Conservation (phyloP, 73 alveolate genomes). For the Paramecium octaurelia region DNA sequence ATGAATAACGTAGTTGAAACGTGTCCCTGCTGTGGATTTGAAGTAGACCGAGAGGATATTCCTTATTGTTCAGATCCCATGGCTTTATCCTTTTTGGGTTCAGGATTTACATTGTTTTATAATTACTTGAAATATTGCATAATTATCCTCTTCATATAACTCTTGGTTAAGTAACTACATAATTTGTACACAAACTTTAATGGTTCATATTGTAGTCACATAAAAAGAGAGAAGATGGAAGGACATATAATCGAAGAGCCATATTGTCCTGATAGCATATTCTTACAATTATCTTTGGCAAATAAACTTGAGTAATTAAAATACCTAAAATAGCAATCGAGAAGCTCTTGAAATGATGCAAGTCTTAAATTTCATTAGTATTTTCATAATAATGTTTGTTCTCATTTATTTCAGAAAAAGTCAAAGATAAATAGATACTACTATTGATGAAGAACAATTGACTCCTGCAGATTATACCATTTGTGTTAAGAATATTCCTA, state of each 20-base stretch:
- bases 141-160: neutral
- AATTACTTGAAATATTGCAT: conserved; percentile 25
- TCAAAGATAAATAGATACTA: conserved; percentile 53
- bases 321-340: conserved; percentile 1
- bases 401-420: conserved; percentile 54
- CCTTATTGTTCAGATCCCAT: conserved; percentile 39
- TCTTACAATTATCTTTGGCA: neutral
- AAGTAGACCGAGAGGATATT: conserved; percentile 24
- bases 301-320: neutral
- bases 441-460: conserved; percentile 51
- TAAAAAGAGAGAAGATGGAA: neutral
- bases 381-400: conserved; percentile 24
- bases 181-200: neutral
- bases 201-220: conserved; percentile 14
- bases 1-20: conserved; percentile 21
- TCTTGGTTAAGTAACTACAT: neutral
- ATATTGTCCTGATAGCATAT: neutral
- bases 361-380: conserved; percentile 26
- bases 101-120: conserved; percentile 37
- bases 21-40: conserved; percentile 53
- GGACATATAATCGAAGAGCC: neutral
- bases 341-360: neutral
- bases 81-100: conserved; percentile 46
- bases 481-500: conserved; percentile 57
- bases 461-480: conserved; percentile 63